A percentile compares a stretch with the other conserved stretches of the same genome.
These are phyloP conservation scores for Podosphaera xanthii DNA, from an alignment of 2,329 filamentous ascomycete species.

Conservation along the genomic window DNA sequence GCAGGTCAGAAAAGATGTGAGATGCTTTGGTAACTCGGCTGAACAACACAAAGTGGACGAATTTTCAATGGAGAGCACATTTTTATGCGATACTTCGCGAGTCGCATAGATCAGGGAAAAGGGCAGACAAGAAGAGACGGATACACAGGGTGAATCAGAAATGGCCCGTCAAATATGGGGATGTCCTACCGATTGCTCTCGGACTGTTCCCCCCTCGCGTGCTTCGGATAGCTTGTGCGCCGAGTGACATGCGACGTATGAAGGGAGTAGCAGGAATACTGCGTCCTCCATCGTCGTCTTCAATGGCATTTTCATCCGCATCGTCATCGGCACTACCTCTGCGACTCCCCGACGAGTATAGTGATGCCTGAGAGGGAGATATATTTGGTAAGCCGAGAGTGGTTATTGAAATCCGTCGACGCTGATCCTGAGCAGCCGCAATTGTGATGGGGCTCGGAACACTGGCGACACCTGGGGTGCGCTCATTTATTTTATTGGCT, in stretches of 20 bases:
- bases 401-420: slow-evolving; percentile 50
- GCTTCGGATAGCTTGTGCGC: slow-evolving; percentile 38
- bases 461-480: slow-evolving; percentile 22
- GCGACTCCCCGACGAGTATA: slow-evolving; percentile 29
- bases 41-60: too few species aligned
- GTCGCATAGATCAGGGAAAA: slow-evolving; percentile 3
- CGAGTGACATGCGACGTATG: slow-evolving; percentile 71
- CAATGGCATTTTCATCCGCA: slow-evolving; percentile 50
- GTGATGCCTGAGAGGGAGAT: slow-evolving; percentile 33
- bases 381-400: slow-evolving; percentile 52
- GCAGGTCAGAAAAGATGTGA: too few species aligned
- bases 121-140: slow-evolving; percentile 11
- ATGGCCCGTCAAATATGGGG: slow-evolving; percentile 10
- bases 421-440: slow-evolving; percentile 29
- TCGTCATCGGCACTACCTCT: slow-evolving; percentile 43
- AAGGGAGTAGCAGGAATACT: slow-evolving; percentile 51
- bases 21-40: too few species aligned
- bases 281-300: slow-evolving; percentile 33
- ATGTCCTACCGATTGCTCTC: slow-evolving; percentile 13
- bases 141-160: too few species aligned
- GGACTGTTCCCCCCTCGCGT: slow-evolving; percentile 15
- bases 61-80: too few species aligned
- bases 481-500: slow-evolving; percentile 25
- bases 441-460: slow-evolving; percentile 27
- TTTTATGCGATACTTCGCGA: slow-evolving; percentile 5